A percentile compares a stretch with the other conserved stretches of the same genome.
Conservation (phyloP, 2,329 filamentous ascomycete species). For the Tympanopsis confertula region DNA sequence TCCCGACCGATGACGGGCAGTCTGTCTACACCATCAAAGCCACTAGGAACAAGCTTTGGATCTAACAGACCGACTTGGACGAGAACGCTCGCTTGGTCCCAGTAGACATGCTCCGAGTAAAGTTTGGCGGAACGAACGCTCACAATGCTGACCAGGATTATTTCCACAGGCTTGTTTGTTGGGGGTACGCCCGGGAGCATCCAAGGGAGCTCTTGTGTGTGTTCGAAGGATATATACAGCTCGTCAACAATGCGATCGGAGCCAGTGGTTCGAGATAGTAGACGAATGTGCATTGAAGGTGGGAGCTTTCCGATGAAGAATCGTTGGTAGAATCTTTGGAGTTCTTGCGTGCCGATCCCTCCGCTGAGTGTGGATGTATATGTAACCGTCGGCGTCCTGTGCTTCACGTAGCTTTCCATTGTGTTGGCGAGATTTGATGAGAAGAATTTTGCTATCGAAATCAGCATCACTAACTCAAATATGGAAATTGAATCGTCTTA, state of each 20-base stretch:
- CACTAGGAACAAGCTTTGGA: background rate
- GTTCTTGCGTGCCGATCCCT: slow-evolving; percentile 36
- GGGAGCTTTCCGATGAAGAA: slow-evolving; percentile 48
- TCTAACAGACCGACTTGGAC: slow-evolving; percentile 40
- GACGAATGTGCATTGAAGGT: slow-evolving; percentile 33
- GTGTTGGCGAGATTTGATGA: slow-evolving; percentile 39
- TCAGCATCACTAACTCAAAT: background rate
- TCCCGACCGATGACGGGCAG: background rate
- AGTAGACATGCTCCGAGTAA: slow-evolving; percentile 56
- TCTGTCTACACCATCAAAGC: background rate
- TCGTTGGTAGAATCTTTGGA: slow-evolving; percentile 42
- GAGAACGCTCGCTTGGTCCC: slow-evolving; percentile 57
- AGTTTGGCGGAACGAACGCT: slow-evolving; percentile 51
- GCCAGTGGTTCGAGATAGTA: slow-evolving; percentile 41
- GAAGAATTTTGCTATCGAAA: slow-evolving; percentile 21
- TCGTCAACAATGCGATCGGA: slow-evolving; percentile 41
- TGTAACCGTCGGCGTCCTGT: slow-evolving; percentile 48
- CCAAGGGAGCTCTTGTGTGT: slow-evolving; percentile 31
- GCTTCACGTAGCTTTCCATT: slow-evolving; percentile 40
- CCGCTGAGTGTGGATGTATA: slow-evolving; percentile 42
- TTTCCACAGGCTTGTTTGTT: slow-evolving; percentile 36
- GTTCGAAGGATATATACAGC: slow-evolving; percentile 32
- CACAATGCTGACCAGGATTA: slow-evolving; percentile 52
- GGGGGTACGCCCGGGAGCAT: slow-evolving; percentile 42
- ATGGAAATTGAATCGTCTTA: slow-evolving; percentile 13